phyloP scores from a whole-genome alignment of 2,329 filamentous ascomycete genomes.

The Ophiostoma perfectum region DNA sequence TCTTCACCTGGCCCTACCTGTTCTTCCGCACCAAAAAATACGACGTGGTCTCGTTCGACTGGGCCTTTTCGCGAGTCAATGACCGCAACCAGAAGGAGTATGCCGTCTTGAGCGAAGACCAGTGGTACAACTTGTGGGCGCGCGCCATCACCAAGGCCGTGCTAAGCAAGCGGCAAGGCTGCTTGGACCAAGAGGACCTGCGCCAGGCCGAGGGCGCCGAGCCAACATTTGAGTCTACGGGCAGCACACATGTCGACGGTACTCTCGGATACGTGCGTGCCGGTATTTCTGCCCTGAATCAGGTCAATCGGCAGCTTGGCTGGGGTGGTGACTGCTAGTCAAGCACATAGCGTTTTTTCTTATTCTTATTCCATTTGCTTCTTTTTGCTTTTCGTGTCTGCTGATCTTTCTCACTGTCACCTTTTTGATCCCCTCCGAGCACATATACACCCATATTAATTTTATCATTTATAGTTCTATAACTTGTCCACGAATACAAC shows the following conservation, averaged over 20 bases:
- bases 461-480: neutral
- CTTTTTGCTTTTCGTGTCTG: neutral
- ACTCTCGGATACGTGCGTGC: slow-evolving; percentile 42
- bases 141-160: slow-evolving; percentile 55
- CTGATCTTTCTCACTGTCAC: no score
- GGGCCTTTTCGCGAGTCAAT: slow-evolving; percentile 46
- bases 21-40: slow-evolving; percentile 63
- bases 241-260: slow-evolving; percentile 38
- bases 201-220: slow-evolving; percentile 38
- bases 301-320: slow-evolving; percentile 49
- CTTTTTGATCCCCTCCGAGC: neutral
- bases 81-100: slow-evolving; percentile 42
- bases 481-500: neutral
- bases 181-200: slow-evolving; percentile 54
- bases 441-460: neutral
- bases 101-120: slow-evolving; percentile 49
- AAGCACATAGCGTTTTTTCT: neutral
- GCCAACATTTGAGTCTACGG: slow-evolving; percentile 36
- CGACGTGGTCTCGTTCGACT: slow-evolving; percentile 57
- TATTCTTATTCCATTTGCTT: neutral
- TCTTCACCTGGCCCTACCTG: slow-evolving; percentile 66
- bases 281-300: slow-evolving; percentile 47
- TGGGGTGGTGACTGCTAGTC: slow-evolving; percentile 41
- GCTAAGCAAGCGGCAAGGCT: slow-evolving; percentile 50
- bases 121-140: slow-evolving; percentile 60